Percentiles rank a stretch among this genome's conserved stretches.
Conservation (phyloP, 1,139 yeast genomes). For the Yamadazyma oceani region DNA sequence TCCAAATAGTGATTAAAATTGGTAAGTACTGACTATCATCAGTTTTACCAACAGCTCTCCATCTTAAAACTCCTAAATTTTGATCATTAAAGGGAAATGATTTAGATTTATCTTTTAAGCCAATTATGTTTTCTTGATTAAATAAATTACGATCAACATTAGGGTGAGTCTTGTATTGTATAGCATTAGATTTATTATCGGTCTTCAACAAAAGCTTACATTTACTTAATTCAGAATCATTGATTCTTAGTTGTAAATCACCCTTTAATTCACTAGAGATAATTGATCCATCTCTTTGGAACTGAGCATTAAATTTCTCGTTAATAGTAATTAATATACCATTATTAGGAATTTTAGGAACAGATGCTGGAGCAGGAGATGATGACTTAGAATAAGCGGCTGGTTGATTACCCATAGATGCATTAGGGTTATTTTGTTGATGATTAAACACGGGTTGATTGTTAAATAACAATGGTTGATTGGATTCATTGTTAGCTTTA, state of each 20-base stretch:
- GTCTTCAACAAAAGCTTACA: slow-evolving; percentile 62
- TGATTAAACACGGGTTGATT: slow-evolving; percentile 15
- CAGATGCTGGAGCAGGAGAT: slow-evolving; percentile 26
- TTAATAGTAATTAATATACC: slow-evolving; percentile 78
- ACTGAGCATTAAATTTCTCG: slow-evolving; percentile 76
- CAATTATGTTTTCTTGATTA: slow-evolving; percentile 55
- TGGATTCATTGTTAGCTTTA: slow-evolving; percentile 28
- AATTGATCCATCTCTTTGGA: slow-evolving; percentile 83
- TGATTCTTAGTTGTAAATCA: slow-evolving; percentile 84
- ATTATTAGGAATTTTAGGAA: slow-evolving; percentile 52
- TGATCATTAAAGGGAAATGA: slow-evolving; percentile 92
- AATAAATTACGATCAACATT: slow-evolving; percentile 83
- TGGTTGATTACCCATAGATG: slow-evolving; percentile 9
- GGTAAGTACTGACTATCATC: slow-evolving; percentile 68
- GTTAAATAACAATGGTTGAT: slow-evolving; percentile 44
- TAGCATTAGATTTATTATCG: slow-evolving; percentile 44
- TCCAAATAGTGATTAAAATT: slow-evolving; percentile 82
- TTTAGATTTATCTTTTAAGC: slow-evolving; percentile 72
- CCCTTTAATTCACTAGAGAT: slow-evolving; percentile 82
- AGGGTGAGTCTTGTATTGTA: slow-evolving; percentile 92
- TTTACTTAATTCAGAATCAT: slow-evolving; percentile 64
- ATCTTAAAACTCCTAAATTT: slow-evolving; percentile 85
- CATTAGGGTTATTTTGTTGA: slow-evolving; percentile 7
- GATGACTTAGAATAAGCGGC: slow-evolving; percentile 21
- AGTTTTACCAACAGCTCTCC: slow-evolving; percentile 62